These are phyloP conservation scores for Nicotiana knightiana DNA, from an alignment of 257 asterid species.

Conservation along the genomic window DNA sequence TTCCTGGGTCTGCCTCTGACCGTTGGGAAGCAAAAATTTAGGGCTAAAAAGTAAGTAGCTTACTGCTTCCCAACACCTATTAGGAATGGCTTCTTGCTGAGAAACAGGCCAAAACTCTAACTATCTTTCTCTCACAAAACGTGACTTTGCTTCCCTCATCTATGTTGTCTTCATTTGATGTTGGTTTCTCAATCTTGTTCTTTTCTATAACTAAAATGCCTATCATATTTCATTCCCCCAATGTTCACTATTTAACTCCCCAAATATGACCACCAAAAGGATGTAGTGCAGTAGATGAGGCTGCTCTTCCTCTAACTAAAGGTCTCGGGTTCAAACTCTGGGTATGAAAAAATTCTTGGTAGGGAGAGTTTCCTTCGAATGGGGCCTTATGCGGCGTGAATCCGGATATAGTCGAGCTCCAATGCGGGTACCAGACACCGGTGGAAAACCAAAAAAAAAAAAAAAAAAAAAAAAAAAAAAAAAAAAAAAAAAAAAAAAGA, in stretches of 20 bases:
- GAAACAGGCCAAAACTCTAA: slow-evolving; percentile 12
- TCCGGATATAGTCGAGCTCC: too few relatives aligned
- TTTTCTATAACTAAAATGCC: not conserved
- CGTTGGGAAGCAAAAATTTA: slow-evolving; percentile 21
- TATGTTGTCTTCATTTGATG: not conserved
- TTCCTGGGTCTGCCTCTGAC: too few relatives aligned
- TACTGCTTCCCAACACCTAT: not conserved
- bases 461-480: too few relatives aligned
- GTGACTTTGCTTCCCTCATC: not conserved
- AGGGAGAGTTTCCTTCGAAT: too few relatives aligned
- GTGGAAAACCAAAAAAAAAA: too few relatives aligned
- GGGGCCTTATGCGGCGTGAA: fast-evolving
- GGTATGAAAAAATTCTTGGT: too few relatives aligned
- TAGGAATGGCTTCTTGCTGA: slow-evolving; percentile 6
- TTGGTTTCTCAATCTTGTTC: slow-evolving; percentile 2
- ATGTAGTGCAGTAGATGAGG: too few relatives aligned
- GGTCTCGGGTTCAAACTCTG: fast-evolving
- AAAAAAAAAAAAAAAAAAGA: too few relatives aligned
- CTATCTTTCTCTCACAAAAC: not conserved
- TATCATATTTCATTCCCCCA: not conserved
- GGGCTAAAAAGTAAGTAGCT: slow-evolving; percentile 6
- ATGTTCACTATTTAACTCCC: not conserved
- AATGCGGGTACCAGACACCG: too few relatives aligned
- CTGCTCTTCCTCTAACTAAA: too few relatives aligned
- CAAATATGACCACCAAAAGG: too few relatives aligned